phyloP scores from a whole-genome alignment of 2,329 filamentous ascomycete genomes.

The Alternaria brassicae region DNA sequence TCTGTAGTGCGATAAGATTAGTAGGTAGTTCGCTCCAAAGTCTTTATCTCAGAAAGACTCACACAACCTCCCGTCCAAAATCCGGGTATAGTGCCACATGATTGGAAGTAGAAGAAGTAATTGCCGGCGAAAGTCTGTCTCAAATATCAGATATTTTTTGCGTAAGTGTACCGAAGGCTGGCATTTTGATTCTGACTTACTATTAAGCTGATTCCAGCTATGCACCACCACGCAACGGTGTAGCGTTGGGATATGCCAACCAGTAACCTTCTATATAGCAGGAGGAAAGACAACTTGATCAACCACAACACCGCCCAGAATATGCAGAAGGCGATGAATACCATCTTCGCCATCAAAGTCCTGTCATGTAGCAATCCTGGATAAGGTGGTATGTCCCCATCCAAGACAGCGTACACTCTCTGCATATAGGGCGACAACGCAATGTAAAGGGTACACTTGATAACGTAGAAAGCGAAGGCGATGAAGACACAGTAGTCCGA shows the following conservation, averaged over 20 bases:
- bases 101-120: conserved; percentile 45
- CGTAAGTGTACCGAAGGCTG: neutral
- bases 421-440: conserved; percentile 43
- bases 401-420: conserved; percentile 34
- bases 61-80: conserved; percentile 21
- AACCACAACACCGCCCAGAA: conserved; percentile 51
- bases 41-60: neutral
- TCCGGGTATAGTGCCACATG: conserved; percentile 34
- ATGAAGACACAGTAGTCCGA: conserved; percentile 30
- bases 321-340: conserved; percentile 49
- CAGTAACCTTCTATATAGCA: conserved; percentile 48
- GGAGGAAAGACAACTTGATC: conserved; percentile 50
- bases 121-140: conserved; percentile 46
- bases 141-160: neutral
- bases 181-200: conserved; percentile 23
- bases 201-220: conserved; percentile 41
- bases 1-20: neutral
- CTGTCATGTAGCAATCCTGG: conserved; percentile 36
- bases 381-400: conserved; percentile 34
- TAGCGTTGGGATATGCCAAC: conserved; percentile 33
- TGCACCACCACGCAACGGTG: conserved; percentile 46
- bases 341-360: conserved; percentile 43
- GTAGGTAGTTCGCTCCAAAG: neutral
- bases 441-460: conserved; percentile 42
- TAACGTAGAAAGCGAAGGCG: conserved; percentile 37